Conservation (phyloP, 208 protist genomes). For the Trypanosoma mega region DNA sequence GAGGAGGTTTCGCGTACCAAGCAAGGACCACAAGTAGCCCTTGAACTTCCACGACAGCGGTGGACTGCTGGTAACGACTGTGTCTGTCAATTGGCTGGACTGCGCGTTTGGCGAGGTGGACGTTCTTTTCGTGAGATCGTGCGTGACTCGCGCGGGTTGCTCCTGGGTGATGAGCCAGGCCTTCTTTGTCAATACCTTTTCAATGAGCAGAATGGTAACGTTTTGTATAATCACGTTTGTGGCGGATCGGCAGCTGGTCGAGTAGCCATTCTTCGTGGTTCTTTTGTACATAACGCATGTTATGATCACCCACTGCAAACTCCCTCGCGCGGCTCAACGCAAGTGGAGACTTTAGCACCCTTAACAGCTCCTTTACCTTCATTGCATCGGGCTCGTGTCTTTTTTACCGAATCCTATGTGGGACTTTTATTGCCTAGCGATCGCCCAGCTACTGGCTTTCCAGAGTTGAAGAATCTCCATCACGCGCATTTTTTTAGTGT, state of each 20-base stretch:
- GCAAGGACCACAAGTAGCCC: conserved; percentile 66
- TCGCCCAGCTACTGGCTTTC: conserved; percentile 12
- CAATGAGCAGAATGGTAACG: conserved; percentile 83
- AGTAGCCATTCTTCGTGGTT: conserved; percentile 55
- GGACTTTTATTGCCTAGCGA: conserved; percentile 19
- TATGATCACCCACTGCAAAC: conserved; percentile 42
- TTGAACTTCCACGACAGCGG: conserved; percentile 66
- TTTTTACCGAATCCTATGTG: conserved; percentile 23
- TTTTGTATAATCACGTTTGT: conserved; percentile 76
- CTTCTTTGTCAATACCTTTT: conserved; percentile 79
- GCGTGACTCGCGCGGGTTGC: conserved; percentile 68
- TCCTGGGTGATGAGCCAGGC: conserved; percentile 70
- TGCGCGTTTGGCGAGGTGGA: conserved; percentile 78
- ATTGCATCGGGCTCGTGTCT: too few relatives aligned
- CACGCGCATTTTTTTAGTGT: conserved; percentile 25
- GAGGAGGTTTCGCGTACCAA: conserved; percentile 65
- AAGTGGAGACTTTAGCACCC: too few relatives aligned
- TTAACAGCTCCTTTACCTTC: too few relatives aligned
- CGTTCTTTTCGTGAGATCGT: conserved; percentile 60
- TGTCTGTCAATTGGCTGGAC: conserved; percentile 69
- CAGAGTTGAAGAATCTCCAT: conserved; percentile 15
- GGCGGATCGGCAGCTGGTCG: conserved; percentile 27
- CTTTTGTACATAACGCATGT: conserved; percentile 46
- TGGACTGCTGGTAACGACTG: conserved; percentile 82
- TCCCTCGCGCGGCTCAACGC: conserved; percentile 17